Base-by-base conservation (phyloP, 495 filamentous ascomycete species). In the Lophiostoma macrostomum region DNA sequence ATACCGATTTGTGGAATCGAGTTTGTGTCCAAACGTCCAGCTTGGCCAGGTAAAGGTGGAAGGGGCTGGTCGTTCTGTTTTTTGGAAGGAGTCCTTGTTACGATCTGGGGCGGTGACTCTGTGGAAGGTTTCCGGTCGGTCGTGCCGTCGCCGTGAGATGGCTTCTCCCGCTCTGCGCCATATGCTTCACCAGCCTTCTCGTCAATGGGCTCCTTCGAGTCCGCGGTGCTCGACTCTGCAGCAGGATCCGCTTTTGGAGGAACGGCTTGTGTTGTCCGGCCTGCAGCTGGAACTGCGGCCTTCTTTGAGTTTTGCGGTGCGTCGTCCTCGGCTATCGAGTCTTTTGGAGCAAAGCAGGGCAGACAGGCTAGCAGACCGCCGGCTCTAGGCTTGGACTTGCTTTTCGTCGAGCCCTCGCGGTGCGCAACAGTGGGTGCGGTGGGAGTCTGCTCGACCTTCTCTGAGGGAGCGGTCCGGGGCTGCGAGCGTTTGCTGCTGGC, bases 271-370 rank as follows among this genome's bases (percentile, higher is more conserved):
- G 74, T 80, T 63, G 65, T 82, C 61, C 69, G 77, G 68, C 53
- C 74, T 61, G 69, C n/a, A n/a, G 74, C 73, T 69, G 74, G 61
- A 61, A 74, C 71, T 73, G 66, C 74, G 60, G 79, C 80, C 64
- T 82, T 84, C 72, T 91, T 90, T 28, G 80, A 73, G 38, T 86
- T 82, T 19, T 86, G 68, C 32, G 73, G 62, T 35, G 74, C 64
- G 35, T 87, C 86, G 31, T 82, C 80, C 46, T 72, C 68, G 51
- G 81, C 82, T 31, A 82, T 73, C 2, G 79, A 80, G 37, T 79
- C 70, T 50, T 82, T 78, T 31, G 82, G 76, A 23, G 83, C 82
- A 67, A 90, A 96, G 73, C 90, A 96, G 43, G 79, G 84, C 40
- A 96, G 73, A 49, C 93, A 82, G 22, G 87, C 76, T 18, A 94